Evolutionary conservation across 768 basidiomycete genomes (phyloP).

Genomic region (Boletus rex-veris): DNA sequence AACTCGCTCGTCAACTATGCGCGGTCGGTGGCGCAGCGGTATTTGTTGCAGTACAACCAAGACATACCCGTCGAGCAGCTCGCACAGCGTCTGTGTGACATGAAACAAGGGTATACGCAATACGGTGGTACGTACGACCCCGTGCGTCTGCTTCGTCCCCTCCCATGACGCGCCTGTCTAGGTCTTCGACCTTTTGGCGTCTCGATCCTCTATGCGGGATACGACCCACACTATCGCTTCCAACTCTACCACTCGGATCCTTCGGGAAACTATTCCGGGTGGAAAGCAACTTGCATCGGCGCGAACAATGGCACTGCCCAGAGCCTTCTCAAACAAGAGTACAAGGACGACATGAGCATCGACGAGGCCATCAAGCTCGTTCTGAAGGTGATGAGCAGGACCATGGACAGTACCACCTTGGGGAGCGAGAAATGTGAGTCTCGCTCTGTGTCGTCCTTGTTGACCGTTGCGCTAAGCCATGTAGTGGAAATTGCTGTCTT

Average conservation of each 20-base stretch:
- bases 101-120: conserved; percentile 99
- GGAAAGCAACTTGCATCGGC: conserved; percentile 99
- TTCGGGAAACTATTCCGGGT: conserved; percentile 96
- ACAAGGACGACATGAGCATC: conserved; percentile 89
- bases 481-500: conserved; percentile 95
- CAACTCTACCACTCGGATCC: conserved; percentile 99
- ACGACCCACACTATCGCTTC: conserved; percentile 93
- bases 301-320: conserved; percentile 97
- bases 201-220: conserved; percentile 93
- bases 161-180: not conserved
- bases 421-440: conserved; percentile 91
- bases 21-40: conserved; percentile 83
- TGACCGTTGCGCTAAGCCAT: not conserved
- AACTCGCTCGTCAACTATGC: conserved; percentile 97
- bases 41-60: conserved; percentile 89
- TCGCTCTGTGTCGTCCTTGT: conserved; percentile 21
- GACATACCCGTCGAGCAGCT: conserved; percentile 97
- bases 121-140: conserved; percentile 68
- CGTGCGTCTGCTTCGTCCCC: not conserved
- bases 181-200: conserved; percentile 98
- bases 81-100: conserved; percentile 89
- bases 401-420: conserved; percentile 97
- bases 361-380: conserved; percentile 92
- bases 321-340: conserved; percentile 95
- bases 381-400: conserved; percentile 96